phyloP scores from a whole-genome alignment of 2,329 filamentous ascomycete species.

The Akanthomyces uredinophilus region DNA sequence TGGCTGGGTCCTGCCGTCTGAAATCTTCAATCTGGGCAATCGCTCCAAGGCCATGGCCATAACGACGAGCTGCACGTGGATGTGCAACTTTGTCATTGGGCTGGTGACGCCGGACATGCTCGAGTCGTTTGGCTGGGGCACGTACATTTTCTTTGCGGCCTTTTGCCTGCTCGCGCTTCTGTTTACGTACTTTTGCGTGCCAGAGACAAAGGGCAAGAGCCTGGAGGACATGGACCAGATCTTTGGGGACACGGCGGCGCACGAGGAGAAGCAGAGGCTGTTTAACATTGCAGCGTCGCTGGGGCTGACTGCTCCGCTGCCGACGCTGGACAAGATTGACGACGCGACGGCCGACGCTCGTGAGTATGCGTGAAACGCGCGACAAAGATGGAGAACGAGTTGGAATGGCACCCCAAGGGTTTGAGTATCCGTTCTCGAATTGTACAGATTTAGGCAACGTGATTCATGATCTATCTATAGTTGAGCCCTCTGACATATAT shows the following conservation, averaged over 20 bases:
- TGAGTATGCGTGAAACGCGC: not conserved
- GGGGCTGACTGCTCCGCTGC: constrained; percentile 22
- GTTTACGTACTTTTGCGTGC: constrained; percentile 51
- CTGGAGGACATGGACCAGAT: constrained; percentile 53
- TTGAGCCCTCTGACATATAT: not conserved
- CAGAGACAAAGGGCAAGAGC: constrained; percentile 51
- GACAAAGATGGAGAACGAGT: not conserved
- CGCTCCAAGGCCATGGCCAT: constrained; percentile 57
- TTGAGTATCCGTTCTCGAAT: not conserved
- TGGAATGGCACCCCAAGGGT: too few relatives aligned
- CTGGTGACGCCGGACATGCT: constrained; percentile 43
- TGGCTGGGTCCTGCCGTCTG: constrained; percentile 60
- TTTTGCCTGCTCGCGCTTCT: constrained; percentile 45
- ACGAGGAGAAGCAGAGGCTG: constrained; percentile 30
- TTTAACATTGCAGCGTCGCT: constrained; percentile 23
- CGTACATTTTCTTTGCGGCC: constrained; percentile 56
- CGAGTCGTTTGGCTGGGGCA: constrained; percentile 44
- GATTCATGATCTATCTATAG: not conserved
- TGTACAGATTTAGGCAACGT: not conserved
- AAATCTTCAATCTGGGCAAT: constrained; percentile 55
- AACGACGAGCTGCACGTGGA: constrained; percentile 44
- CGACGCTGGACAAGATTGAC: constrained; percentile 18
- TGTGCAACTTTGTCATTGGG: constrained; percentile 33
- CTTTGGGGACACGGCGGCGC: constrained; percentile 35
- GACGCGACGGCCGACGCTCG: not conserved